A percentile compares a stretch with the other conserved stretches of the same genome.
Conservation (phyloP, 2,329 filamentous ascomycete genomes). For the Fusarium mundagurra region DNA sequence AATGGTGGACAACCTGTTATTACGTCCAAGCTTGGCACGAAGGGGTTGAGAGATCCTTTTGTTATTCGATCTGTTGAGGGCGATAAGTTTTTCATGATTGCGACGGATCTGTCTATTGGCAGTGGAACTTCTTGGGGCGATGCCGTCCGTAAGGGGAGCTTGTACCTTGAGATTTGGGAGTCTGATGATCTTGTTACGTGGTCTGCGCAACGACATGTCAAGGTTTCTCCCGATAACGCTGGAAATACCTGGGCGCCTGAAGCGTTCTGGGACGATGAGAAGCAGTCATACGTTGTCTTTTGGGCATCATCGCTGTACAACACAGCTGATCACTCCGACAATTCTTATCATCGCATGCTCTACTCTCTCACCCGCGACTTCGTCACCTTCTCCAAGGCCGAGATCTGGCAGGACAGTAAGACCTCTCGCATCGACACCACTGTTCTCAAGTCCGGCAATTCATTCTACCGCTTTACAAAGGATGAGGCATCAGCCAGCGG, state of each 20-base stretch:
- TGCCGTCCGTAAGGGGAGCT: constrained; percentile 58
- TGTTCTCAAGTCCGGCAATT: constrained; percentile 53
- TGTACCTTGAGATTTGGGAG: constrained; percentile 64
- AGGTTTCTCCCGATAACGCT: constrained; percentile 58
- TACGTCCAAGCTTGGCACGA: constrained; percentile 57
- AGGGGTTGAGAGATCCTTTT: constrained; percentile 62
- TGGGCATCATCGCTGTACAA: constrained; percentile 58
- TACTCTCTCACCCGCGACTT: constrained; percentile 62
- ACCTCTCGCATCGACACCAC: constrained; percentile 64
- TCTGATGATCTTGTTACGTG: constrained; percentile 60
- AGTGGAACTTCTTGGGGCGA: constrained; percentile 62
- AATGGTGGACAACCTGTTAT: constrained; percentile 59
- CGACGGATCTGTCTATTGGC: constrained; percentile 64
- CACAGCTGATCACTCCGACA: constrained; percentile 53
- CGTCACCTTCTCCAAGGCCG: constrained; percentile 57
- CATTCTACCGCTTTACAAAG: constrained; percentile 65
- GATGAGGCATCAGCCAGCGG: constrained; percentile 62
- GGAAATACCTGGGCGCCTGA: constrained; percentile 66
- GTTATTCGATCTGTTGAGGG: constrained; percentile 61
- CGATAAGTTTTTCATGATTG: constrained; percentile 61
- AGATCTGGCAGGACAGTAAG: constrained; percentile 62
- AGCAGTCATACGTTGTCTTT: constrained; percentile 56
- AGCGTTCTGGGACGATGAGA: constrained; percentile 57
- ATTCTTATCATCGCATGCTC: constrained; percentile 63
- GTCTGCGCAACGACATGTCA: constrained; percentile 60